phyloP scores from a whole-genome alignment of 148 eudicot genomes.

The Arbutus unedo region DNA sequence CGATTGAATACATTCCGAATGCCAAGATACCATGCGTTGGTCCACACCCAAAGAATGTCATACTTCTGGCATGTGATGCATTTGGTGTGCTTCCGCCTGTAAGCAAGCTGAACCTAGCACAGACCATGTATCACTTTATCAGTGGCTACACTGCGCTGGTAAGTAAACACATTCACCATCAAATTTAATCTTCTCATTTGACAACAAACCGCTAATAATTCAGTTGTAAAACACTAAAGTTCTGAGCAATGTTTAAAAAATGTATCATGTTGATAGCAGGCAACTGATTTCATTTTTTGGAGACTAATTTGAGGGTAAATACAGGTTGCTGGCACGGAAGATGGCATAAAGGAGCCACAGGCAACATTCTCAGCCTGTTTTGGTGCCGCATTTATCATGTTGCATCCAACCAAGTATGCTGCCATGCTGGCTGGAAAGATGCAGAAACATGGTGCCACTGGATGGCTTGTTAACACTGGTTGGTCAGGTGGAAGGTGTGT shows the following conservation, averaged over 20 bases:
- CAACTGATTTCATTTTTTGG: neutral
- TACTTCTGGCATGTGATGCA: slow-evolving; percentile 77
- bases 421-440: slow-evolving; percentile 82
- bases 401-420: slow-evolving; percentile 80
- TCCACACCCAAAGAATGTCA: slow-evolving; percentile 75
- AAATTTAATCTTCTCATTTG: neutral
- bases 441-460: slow-evolving; percentile 72
- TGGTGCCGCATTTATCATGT: slow-evolving; percentile 83
- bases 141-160: slow-evolving; percentile 90
- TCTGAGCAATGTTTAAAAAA: slow-evolving; percentile 1
- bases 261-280: neutral
- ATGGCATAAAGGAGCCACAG: slow-evolving; percentile 68
- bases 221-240: neutral
- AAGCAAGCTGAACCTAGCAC: slow-evolving; percentile 72
- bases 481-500: slow-evolving; percentile 83
- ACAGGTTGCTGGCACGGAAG: slow-evolving; percentile 78
- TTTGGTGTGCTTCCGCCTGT: slow-evolving; percentile 88
- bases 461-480: slow-evolving; percentile 85
- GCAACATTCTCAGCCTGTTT: slow-evolving; percentile 88
- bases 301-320: neutral
- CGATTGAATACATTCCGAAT: slow-evolving; percentile 76
- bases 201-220: neutral
- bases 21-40: slow-evolving; percentile 79
- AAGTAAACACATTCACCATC: neutral
- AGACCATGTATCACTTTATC: slow-evolving; percentile 88